Conservation (phyloP, 345 rosid species). For the Draba incana region DNA sequence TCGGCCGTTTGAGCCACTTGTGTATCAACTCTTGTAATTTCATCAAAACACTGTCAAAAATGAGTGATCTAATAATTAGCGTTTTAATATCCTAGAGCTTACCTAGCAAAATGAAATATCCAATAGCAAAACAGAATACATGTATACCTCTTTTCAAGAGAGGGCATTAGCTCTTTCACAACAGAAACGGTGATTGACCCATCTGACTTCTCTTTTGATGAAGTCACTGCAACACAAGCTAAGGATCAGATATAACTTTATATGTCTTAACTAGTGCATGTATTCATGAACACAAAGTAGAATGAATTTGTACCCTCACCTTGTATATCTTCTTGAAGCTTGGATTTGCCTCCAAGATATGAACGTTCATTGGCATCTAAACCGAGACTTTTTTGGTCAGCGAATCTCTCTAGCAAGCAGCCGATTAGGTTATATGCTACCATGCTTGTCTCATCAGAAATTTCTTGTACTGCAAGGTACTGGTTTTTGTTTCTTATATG, state of each 20-base stretch:
- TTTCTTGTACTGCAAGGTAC: constrained; percentile 75
- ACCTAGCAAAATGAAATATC: not conserved
- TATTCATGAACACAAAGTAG: no score
- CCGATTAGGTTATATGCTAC: constrained; percentile 74
- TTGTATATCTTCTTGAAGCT: constrained; percentile 45
- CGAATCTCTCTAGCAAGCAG: constrained; percentile 52
- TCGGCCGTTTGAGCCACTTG: no score
- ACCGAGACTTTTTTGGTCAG: constrained; percentile 47
- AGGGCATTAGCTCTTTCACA: constrained; percentile 51
- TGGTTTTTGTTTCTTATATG: constrained; percentile 43
- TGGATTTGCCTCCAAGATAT: constrained; percentile 55
- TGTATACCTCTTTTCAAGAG: constrained; percentile 56
- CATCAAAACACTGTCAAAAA: constrained; percentile 49
- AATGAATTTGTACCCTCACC: constrained; percentile 40
- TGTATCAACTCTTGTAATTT: constrained; percentile 47
- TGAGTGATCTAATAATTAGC: not conserved
- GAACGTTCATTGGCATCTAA: constrained; percentile 43
- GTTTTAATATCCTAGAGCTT: not conserved
- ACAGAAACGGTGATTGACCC: constrained; percentile 35
- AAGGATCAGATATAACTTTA: not conserved
- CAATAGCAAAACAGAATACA: not conserved
- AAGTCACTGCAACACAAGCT: constrained; percentile 26
- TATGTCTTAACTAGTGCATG: not conserved
- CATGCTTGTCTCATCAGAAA: constrained; percentile 70
- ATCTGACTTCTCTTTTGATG: constrained; percentile 31